Conservation (phyloP, 345 rosid genomes). For the Populus simonii region DNA sequence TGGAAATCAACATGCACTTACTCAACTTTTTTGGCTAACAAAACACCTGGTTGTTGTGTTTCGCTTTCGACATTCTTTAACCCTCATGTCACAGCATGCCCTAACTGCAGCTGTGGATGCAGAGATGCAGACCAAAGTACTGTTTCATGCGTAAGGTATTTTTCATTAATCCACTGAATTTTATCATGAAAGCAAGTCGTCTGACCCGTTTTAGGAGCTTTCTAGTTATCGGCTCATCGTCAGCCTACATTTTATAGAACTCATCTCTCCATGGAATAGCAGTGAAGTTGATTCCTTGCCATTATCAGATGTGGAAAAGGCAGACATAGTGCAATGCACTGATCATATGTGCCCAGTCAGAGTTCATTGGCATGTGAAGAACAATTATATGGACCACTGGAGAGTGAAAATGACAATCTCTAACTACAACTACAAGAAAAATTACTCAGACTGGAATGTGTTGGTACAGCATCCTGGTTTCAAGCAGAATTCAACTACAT, state of each 20-base stretch:
- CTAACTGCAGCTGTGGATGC: conserved; percentile 62
- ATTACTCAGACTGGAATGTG: conserved; percentile 57
- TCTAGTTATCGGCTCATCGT: not conserved
- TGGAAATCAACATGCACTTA: conserved; percentile 64
- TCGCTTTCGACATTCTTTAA: conserved; percentile 60
- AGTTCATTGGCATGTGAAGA: conserved; percentile 62
- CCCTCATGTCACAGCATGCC: conserved; percentile 48
- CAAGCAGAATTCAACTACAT: conserved; percentile 27
- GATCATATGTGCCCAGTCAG: conserved; percentile 56
- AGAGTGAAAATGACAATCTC: conserved; percentile 52
- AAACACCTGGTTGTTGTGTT: conserved; percentile 46
- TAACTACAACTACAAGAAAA: conserved; percentile 46
- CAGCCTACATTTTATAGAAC: not conserved
- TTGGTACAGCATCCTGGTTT: conserved; percentile 60
- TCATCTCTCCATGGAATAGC: conserved; percentile 7
- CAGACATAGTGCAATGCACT: conserved; percentile 47
- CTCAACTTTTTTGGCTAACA: conserved; percentile 49
- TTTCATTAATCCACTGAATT: not conserved
- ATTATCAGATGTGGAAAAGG: not conserved
- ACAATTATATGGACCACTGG: conserved; percentile 46
- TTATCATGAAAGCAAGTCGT: not conserved
- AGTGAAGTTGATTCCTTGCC: conserved; percentile 31
- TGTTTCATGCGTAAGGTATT: conserved; percentile 45
- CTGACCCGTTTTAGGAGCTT: not conserved
- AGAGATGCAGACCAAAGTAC: conserved; percentile 34